Conservation (phyloP, 352 stramenopile genomes). For the Pythium dissimile region DNA sequence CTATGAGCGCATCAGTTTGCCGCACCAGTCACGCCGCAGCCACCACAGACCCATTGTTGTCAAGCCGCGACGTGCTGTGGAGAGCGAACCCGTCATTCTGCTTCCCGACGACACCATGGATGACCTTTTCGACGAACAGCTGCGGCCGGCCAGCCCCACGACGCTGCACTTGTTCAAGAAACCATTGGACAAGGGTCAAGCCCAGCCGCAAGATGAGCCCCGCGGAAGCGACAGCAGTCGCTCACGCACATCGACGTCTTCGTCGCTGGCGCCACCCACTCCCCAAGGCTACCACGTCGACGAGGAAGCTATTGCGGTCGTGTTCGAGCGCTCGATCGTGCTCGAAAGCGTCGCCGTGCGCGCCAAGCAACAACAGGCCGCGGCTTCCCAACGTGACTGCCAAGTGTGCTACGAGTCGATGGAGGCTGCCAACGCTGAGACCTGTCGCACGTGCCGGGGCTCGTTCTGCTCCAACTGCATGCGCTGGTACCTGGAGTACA, state of each 20-base stretch:
- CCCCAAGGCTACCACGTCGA: neutral
- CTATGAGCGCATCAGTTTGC: neutral
- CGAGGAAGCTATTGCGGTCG: neutral
- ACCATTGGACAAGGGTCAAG: neutral
- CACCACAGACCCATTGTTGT: neutral
- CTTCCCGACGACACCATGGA: slow-evolving; percentile 13
- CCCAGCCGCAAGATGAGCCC: slow-evolving; percentile 9
- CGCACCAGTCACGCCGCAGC: neutral
- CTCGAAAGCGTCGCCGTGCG: neutral
- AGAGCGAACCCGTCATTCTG: slow-evolving; percentile 10
- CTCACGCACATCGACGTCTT: slow-evolving; percentile 24
- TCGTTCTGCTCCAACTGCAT: slow-evolving; percentile 62
- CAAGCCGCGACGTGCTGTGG: slow-evolving; percentile 6
- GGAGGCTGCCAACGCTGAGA: slow-evolving; percentile 39
- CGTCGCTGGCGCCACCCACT: slow-evolving; percentile 20
- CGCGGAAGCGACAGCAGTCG: slow-evolving; percentile 9
- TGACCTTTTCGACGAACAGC: slow-evolving; percentile 16
- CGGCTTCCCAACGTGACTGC: slow-evolving; percentile 33
- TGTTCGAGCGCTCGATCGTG: slow-evolving; percentile 8
- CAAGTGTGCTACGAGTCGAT: slow-evolving; percentile 76
- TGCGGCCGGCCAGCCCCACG: neutral
- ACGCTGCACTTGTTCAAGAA: neutral
- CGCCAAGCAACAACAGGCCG: neutral
- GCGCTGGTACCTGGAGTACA: slow-evolving; percentile 72
- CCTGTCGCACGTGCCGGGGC: slow-evolving; percentile 38